Conservation (phyloP, 1,284 basidiomycete genomes). For the Cystobasidiaceae sp. region DNA sequence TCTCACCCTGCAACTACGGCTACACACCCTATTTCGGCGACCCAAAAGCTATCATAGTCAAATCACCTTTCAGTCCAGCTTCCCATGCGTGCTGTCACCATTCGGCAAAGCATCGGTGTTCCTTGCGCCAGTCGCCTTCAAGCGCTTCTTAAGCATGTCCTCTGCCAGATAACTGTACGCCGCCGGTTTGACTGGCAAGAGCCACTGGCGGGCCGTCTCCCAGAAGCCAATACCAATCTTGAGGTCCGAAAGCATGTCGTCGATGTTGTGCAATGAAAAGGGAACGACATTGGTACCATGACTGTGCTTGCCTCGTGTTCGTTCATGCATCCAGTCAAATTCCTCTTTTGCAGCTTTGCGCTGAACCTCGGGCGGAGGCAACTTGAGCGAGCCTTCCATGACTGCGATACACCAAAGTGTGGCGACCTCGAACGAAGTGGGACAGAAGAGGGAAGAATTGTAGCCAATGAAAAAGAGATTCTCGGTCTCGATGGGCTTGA, state of each 20-base stretch:
- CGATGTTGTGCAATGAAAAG: conserved; percentile 42
- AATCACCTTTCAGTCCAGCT: no score
- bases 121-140: conserved; percentile 4
- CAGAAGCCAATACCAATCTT: conserved; percentile 31
- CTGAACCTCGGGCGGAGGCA: conserved; percentile 35
- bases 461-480: conserved; percentile 42
- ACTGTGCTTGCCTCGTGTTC: conserved; percentile 40
- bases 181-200: conserved; percentile 39
- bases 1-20: no score
- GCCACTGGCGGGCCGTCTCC: conserved; percentile 37
- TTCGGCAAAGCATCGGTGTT: no score
- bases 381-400: conserved; percentile 33
- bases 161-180: conserved; percentile 9
- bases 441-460: conserved; percentile 41
- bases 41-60: no score
- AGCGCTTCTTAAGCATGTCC: conserved; percentile 9
- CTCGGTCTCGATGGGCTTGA: conserved; percentile 35
- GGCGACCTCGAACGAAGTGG: conserved; percentile 40
- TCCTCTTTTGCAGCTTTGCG: conserved; percentile 32
- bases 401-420: conserved; percentile 41
- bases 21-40: no score
- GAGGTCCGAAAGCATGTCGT: conserved; percentile 39
- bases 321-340: conserved; percentile 40
- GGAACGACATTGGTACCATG: conserved; percentile 41
- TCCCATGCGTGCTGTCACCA: no score